phyloP scores from a whole-genome alignment of 2,329 filamentous ascomycete genomes.

The Chrysosporium queenslandicum region DNA sequence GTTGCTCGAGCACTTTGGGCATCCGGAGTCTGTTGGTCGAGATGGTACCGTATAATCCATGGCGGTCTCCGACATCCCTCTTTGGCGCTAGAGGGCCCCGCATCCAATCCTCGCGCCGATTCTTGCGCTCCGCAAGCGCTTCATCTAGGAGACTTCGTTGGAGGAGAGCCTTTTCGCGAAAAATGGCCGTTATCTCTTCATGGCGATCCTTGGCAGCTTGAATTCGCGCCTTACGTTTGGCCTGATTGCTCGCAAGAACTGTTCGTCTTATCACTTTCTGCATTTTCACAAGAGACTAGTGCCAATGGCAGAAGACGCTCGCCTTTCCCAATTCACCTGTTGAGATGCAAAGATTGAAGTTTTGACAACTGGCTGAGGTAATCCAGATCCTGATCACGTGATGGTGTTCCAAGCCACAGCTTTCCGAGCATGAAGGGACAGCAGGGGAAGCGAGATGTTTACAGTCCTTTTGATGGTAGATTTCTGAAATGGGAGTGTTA shows the following conservation, averaged over 20 bases:
- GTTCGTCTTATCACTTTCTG: constrained; percentile 61
- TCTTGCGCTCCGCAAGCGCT: constrained; percentile 43
- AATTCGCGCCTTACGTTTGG: constrained; percentile 38
- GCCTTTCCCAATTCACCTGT: not conserved
- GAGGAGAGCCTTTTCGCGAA: constrained; percentile 25
- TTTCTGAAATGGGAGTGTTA: too few relatives aligned
- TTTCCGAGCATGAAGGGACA: too few relatives aligned
- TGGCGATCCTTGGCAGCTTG: constrained; percentile 35
- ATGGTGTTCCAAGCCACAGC: not conserved
- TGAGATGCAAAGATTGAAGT: not conserved
- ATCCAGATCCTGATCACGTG: not conserved
- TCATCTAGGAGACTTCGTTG: constrained; percentile 29
- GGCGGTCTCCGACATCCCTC: constrained; percentile 54
- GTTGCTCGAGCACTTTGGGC: constrained; percentile 33
- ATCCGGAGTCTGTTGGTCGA: constrained; percentile 28
- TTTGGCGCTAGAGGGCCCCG: constrained; percentile 69
- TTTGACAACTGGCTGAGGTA: constrained; percentile 1
- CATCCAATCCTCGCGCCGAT: constrained; percentile 65
- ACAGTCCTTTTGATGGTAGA: too few relatives aligned
- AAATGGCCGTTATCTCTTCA: constrained; percentile 26
- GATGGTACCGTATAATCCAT: constrained; percentile 52
- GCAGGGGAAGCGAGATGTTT: too few relatives aligned
- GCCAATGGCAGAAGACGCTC: not conserved
- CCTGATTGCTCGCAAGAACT: constrained; percentile 56
- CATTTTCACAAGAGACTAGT: constrained; percentile 39